These are phyloP conservation scores for Tritrichomonas foetus DNA, from an alignment of 208 protist genomes.

Conservation along the genomic window DNA sequence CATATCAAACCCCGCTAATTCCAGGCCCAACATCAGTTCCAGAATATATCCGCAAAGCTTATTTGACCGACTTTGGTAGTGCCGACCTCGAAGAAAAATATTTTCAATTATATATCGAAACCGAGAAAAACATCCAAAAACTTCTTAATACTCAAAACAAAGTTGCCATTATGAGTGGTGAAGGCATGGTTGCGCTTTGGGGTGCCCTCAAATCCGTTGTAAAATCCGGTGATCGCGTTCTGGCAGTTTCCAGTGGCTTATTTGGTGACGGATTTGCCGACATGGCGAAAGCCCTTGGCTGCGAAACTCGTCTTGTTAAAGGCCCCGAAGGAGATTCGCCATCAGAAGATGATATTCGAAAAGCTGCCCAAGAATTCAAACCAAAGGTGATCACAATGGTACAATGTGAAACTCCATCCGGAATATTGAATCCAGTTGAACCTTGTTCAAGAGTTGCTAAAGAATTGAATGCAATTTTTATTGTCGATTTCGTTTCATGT, in stretches of 20 bases:
- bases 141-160: neutral
- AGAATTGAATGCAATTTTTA: slow-evolving; percentile 38
- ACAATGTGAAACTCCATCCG: slow-evolving; percentile 39
- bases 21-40: neutral
- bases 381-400: slow-evolving; percentile 36
- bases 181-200: slow-evolving; percentile 8
- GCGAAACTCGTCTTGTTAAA: neutral
- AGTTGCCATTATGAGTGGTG: neutral
- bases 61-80: neutral
- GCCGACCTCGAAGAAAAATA: neutral
- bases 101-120: neutral
- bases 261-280: slow-evolving; percentile 29
- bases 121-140: neutral
- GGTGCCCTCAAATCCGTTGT: neutral
- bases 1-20: neutral
- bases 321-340: neutral
- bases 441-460: neutral
- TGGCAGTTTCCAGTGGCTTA: slow-evolving; percentile 23
- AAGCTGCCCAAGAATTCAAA: neutral
- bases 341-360: neutral
- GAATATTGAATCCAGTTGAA: neutral
- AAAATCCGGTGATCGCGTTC: neutral
- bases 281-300: neutral
- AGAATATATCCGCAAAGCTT: neutral
- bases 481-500: slow-evolving; percentile 37